Conservation (phyloP, 163 green algal genomes). For the Chlorella variabilis region DNA sequence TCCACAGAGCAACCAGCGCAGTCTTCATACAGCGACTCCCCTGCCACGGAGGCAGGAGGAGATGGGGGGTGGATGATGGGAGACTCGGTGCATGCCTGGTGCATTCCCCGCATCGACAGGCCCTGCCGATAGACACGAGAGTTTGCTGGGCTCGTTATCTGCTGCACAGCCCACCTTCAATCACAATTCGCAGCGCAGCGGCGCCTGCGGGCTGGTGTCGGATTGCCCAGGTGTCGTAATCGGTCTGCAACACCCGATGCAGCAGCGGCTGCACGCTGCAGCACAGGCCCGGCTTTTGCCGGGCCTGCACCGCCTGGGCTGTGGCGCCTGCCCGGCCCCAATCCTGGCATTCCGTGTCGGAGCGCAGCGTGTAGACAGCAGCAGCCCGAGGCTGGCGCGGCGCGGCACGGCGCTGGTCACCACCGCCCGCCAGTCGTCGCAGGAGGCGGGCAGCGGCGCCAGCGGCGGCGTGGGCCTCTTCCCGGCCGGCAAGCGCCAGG, state of each 20-base stretch:
- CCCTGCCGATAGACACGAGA: no score
- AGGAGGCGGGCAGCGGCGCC: background rate
- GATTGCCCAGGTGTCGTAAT: background rate
- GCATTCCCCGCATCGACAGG: no score
- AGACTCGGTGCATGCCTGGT: no score
- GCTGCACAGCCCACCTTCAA: no score
- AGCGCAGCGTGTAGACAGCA: background rate
- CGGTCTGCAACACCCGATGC: background rate
- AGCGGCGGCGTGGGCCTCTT: conserved; percentile 61
- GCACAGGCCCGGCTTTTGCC: background rate
- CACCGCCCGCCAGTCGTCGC: background rate
- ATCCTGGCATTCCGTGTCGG: background rate
- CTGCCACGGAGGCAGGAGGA: no score
- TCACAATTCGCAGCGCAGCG: no score
- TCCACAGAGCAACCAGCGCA: no score
- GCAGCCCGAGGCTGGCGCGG: background rate
- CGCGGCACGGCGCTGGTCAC: background rate
- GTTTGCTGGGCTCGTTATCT: no score
- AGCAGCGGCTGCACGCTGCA: background rate
- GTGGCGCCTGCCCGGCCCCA: background rate
- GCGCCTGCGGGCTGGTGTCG: no score
- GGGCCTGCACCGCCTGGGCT: background rate
- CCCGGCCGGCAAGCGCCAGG: conserved; percentile 75
- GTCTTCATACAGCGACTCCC: no score
- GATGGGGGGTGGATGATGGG: no score